Evolutionary conservation across 306 rosid species (phyloP).

Genomic region (Hylodesmum podocarpum): DNA sequence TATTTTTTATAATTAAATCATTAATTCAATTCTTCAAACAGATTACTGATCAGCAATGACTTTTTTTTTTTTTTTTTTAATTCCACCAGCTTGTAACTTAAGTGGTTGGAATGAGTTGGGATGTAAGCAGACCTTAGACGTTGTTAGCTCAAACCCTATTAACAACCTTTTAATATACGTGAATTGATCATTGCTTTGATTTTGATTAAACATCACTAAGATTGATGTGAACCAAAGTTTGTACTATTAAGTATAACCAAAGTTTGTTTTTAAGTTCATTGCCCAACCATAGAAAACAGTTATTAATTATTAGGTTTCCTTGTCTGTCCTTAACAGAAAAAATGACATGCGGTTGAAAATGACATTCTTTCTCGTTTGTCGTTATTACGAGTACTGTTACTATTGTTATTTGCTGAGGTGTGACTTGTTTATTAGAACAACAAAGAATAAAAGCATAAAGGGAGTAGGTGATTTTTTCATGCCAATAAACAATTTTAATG

Average conservation of each 20-base stretch:
- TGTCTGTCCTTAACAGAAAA: background rate
- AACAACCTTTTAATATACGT: background rate
- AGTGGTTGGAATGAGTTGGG: background rate
- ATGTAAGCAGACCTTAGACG: background rate
- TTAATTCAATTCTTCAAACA: no score
- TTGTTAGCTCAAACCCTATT: background rate
- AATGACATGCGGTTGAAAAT: background rate
- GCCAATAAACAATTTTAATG: no score
- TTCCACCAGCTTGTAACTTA: background rate
- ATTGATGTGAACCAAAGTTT: background rate
- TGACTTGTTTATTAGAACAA: background rate
- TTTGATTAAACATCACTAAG: background rate
- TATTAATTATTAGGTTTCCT: background rate
- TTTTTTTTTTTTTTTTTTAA: no score
- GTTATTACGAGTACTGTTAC: background rate
- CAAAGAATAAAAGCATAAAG: background rate
- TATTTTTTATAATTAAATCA: no score
- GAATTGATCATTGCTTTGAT: background rate
- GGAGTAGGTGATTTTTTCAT: background rate
- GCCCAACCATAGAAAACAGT: background rate
- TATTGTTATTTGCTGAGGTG: background rate
- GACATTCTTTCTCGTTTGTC: background rate
- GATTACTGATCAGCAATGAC: no score
- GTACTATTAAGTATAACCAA: background rate
- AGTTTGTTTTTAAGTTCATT: background rate